Evolutionary conservation across 2,329 filamentous ascomycete genomes (phyloP).

Genomic region (Phyllosticta citribraziliensis): DNA sequence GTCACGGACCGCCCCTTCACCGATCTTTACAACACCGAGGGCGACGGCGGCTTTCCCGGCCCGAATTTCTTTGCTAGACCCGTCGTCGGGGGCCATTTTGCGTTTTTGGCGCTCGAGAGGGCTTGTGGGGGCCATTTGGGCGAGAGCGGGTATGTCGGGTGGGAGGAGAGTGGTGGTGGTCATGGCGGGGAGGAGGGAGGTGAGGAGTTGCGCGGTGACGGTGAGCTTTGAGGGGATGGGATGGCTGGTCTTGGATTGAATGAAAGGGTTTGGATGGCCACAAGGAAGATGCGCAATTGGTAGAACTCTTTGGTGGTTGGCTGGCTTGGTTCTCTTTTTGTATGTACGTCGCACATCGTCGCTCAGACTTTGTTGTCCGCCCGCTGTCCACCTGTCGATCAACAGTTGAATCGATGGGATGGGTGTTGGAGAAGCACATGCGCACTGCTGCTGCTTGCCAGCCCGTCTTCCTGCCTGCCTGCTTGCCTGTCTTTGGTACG

Average conservation of each 20-base stretch:
- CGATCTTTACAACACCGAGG: constrained; percentile 75
- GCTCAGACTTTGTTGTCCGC: no score
- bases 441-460: no score
- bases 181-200: not conserved
- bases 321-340: no score
- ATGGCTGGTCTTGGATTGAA: not conserved
- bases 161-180: not conserved
- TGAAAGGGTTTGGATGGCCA: not conserved
- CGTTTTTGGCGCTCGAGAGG: constrained; percentile 66
- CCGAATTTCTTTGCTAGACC: constrained; percentile 71
- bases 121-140: constrained; percentile 55
- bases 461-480: no score
- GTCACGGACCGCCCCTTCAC: constrained; percentile 65
- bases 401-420: no score
- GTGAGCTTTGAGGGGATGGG: not conserved
- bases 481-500: no score
- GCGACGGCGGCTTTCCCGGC: constrained; percentile 62
- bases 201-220: not conserved
- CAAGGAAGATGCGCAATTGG: no score
- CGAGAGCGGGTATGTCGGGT: not conserved
- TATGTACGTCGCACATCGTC: no score
- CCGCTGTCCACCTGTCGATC: no score
- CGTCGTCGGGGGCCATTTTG: constrained; percentile 78
- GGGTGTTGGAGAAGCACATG: no score
- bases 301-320: no score